Base-by-base conservation (phyloP, 2,329 filamentous ascomycete species). In the Ophiosphaerella korrae region DNA sequence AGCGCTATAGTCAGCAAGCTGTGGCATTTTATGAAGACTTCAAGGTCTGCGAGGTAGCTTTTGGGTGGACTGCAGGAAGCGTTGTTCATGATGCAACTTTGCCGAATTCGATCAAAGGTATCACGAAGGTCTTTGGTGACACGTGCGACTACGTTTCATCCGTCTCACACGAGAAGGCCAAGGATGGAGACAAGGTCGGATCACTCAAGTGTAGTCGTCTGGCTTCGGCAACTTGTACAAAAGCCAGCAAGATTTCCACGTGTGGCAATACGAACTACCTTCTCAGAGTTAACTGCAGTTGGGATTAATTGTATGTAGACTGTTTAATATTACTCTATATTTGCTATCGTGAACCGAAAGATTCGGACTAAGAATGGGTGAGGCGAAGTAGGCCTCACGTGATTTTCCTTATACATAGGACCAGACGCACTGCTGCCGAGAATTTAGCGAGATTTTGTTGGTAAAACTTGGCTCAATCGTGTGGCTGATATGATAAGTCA, bases 61-160 rank as follows among this genome's bases (percentile, higher is more conserved):
- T 21, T 24, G 47, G 47, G 16, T 50, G 47, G 47, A 24, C 9
- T 11, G 24, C 38, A 12, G 47, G 24, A 14, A 33, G 34, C 18
- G 36, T 23, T 14, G 21, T 39, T 14, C 16, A 21, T 18, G 29
- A 44, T 21, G 31, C 39, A 16, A 26, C 36, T 18, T 43, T 49
- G 46, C 46, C 46, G 31, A 26, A 44, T 11, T 11, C n/a, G 26
- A 50, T 50, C 47, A 45, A 36, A 16, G 41, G 47, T 16, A 45
- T 50, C 26, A 45, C 40, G 9, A 50, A 50, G 32, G 47, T 50
- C 23, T 50, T 50, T 40, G 40, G 47, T n/a, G 34, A 50, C 12
- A 50, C 40, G 41, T 50, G 47, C 31, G 41, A 44, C 14, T 50
- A 50, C 35, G 14, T 35, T 32, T 45, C 43, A 44, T 6, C 35